Evolutionary conservation across 257 asterid genomes (phyloP).

Genomic region (Solanum chilense): DNA sequence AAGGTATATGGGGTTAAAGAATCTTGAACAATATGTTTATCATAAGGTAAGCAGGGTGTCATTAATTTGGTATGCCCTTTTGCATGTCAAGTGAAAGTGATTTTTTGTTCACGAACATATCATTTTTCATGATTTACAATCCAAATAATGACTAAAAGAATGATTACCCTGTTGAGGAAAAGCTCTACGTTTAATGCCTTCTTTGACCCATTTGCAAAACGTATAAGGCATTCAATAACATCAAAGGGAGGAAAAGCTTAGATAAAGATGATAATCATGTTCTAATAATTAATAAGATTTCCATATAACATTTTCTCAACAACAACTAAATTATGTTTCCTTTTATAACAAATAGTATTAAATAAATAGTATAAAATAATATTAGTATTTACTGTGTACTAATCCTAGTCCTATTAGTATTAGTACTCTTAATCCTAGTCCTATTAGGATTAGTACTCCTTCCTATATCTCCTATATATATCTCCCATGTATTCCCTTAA

Average conservation of each 20-base stretch:
- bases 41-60: background rate
- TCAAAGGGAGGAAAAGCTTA: background rate
- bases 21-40: slow-evolving; percentile 28
- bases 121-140: slow-evolving; percentile 18
- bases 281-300: background rate
- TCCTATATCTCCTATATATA: too few relatives aligned
- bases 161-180: background rate
- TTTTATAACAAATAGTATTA: too few relatives aligned
- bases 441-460: too few relatives aligned
- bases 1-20: slow-evolving; percentile 19
- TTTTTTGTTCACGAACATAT: slow-evolving; percentile 13
- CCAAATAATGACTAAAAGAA: slow-evolving; percentile 5
- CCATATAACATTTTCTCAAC: background rate
- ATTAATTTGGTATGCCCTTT: background rate
- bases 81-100: slow-evolving; percentile 22
- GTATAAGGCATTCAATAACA: background rate
- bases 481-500: too few relatives aligned
- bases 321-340: background rate
- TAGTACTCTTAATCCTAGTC: too few relatives aligned
- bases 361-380: too few relatives aligned
- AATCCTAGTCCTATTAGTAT: too few relatives aligned
- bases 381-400: too few relatives aligned
- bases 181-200: slow-evolving; percentile 27
- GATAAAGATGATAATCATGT: background rate
- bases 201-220: background rate